These are phyloP conservation scores for Acanthochlamys bracteata DNA, from an alignment of 106 monocot genomes.

Conservation along the genomic window DNA sequence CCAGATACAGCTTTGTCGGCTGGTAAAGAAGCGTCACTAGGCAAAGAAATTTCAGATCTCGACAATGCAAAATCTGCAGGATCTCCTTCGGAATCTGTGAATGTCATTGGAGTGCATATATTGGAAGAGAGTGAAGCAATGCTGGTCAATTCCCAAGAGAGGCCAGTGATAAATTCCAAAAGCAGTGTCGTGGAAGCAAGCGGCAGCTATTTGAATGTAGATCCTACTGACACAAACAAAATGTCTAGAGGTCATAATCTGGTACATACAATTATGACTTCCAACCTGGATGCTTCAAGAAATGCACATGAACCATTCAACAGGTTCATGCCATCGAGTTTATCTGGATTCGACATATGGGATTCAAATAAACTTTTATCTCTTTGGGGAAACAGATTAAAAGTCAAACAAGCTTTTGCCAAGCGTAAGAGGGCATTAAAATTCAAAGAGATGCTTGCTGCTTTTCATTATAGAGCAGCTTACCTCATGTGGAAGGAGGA, in stretches of 20 bases:
- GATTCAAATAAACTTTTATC: slow-evolving; percentile 10
- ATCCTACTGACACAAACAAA: neutral
- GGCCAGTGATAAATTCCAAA: neutral
- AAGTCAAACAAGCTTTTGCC: slow-evolving; percentile 33
- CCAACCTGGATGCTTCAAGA: slow-evolving; percentile 36
- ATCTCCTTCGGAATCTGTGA: neutral
- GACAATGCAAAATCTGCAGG: neutral
- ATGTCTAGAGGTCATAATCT: slow-evolving; percentile 5
- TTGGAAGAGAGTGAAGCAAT: neutral
- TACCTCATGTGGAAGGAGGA: slow-evolving; percentile 82
- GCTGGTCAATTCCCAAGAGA: neutral
- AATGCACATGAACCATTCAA: slow-evolving; percentile 28
- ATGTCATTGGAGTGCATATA: neutral
- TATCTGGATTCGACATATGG: slow-evolving; percentile 18
- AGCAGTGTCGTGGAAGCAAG: neutral
- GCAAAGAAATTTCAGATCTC: slow-evolving; percentile 1
- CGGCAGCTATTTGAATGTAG: neutral
- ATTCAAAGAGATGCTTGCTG: slow-evolving; percentile 64
- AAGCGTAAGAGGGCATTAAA: slow-evolving; percentile 26
- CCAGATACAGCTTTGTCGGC: slow-evolving; percentile 3
- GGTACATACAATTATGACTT: slow-evolving; percentile 25
- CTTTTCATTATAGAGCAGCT: slow-evolving; percentile 55
- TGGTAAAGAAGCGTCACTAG: neutral
- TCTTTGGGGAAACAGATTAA: slow-evolving; percentile 19
- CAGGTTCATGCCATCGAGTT: slow-evolving; percentile 6